phyloP scores from a whole-genome alignment of 108 stramenopile genomes.

The Cyclostephanos invisitatus region DNA sequence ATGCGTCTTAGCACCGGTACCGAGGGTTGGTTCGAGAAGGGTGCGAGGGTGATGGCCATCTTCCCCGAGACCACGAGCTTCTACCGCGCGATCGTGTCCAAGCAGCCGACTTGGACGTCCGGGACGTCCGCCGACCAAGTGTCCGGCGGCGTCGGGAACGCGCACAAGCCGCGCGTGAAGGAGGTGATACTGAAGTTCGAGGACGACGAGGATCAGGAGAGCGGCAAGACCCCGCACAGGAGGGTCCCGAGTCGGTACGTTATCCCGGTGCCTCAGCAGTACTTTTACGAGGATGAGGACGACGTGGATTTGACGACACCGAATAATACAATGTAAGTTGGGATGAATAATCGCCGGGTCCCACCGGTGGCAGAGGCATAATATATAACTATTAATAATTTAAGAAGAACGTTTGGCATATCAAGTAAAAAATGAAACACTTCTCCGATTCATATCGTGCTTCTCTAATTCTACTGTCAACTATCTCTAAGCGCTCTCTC shows the following conservation, averaged over 20 bases:
- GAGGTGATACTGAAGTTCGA: constrained; percentile 96
- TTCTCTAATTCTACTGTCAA: too few species aligned
- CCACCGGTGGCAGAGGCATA: not conserved
- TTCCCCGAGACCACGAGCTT: constrained; percentile 98
- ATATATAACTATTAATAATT: not conserved
- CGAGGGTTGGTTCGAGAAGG: constrained; percentile 87
- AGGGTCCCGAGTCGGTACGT: constrained; percentile 93
- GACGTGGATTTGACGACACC: constrained; percentile 80
- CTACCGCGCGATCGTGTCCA: constrained; percentile 90
- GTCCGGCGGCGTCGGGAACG: constrained; percentile 35
- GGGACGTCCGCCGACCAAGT: constrained; percentile 32
- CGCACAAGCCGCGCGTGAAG: constrained; percentile 72
- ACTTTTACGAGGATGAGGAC: constrained; percentile 88
- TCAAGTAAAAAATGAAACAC: not conserved
- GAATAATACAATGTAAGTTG: constrained; percentile 13
- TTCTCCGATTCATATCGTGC: too few species aligned
- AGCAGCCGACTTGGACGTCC: constrained; percentile 79
- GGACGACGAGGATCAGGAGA: constrained; percentile 92
- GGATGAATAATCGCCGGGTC: not conserved
- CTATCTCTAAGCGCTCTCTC: too few species aligned
- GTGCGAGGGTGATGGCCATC: constrained; percentile 94
- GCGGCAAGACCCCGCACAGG: constrained; percentile 90
- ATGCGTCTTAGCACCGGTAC: constrained; percentile 84
- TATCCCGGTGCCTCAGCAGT: constrained; percentile 79
- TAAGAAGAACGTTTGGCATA: not conserved